Base-by-base conservation (phyloP, 2,329 filamentous ascomycete genomes). In the Aspergillus udagawae region DNA sequence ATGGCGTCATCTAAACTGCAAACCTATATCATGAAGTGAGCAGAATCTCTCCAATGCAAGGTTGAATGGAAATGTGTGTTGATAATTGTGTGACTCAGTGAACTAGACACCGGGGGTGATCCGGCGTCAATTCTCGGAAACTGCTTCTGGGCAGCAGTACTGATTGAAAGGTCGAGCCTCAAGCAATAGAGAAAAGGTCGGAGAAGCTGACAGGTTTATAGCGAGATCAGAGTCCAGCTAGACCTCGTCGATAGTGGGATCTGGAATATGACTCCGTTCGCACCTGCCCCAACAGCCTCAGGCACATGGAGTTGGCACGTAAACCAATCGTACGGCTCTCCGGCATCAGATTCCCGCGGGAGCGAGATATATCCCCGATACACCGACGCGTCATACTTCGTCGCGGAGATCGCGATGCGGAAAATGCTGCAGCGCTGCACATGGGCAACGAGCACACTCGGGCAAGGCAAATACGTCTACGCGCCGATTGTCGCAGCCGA, bases 381-480 rank as follows among this genome's bases (percentile, higher is more conserved):
- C 28, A 8, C 38, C 27, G 35, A 56, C 29, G n/a, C 50, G 21
- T 55, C 58, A 1, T 60, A 60, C 28, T 60, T 57, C n/a, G 17
- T 60, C 7, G 52, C 58, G 3, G 58, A 60, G 28, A 55, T 57
- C 7, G 58, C 54, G 7, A 60, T 60, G 55, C 58, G 58, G 6
- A 57, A 53, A 20, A 57, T 60, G 58, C 55, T 60, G 14, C 51
- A 52, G 12, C 51, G 55, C 7, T 60, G 17, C 21, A 25, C 21
- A 27, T 3, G 27, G 17, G 27, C 27, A 7, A 27, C 25, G 25
- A 27, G 25, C 25, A 27, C 25, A 27, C 25, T 27, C 25, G 25
- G 5, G 5, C 25, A 4, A 27, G 25, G 25, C 25, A 27, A 7
- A 27, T 27, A 27, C 6, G 25, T 27, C 25, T 28, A 28, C 27